phyloP scores from a whole-genome alignment of 2,329 filamentous ascomycete genomes.

The Sclerotinia trifoliorum region DNA sequence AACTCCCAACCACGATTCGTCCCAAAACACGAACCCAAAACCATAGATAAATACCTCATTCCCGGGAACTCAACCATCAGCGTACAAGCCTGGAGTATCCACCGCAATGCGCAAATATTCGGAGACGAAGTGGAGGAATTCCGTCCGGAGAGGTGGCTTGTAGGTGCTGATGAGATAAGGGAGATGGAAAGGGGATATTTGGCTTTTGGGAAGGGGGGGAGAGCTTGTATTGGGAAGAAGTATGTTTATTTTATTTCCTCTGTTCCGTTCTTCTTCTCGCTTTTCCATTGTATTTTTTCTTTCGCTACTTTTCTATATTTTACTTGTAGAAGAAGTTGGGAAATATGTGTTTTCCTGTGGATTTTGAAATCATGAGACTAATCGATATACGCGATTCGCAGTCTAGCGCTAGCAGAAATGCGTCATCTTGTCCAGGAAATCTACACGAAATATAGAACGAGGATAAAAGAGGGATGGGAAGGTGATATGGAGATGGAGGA shows the following conservation, averaged over 20 bases:
- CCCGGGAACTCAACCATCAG: slow-evolving; percentile 57
- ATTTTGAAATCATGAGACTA: neutral
- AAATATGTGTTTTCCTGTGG: fast-evolving
- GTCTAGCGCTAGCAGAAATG: slow-evolving; percentile 65
- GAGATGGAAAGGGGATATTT: slow-evolving; percentile 65
- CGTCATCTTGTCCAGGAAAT: slow-evolving; percentile 62
- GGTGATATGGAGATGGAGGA: slow-evolving; percentile 64
- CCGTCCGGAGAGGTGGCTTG: slow-evolving; percentile 81
- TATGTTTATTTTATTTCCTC: slow-evolving; percentile 46
- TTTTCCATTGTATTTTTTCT: neutral
- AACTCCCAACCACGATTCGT: slow-evolving; percentile 65
- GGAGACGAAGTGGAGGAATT: slow-evolving; percentile 70
- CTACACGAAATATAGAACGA: slow-evolving; percentile 58
- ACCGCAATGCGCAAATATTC: slow-evolving; percentile 66
- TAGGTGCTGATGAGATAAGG: slow-evolving; percentile 68
- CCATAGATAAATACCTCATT: slow-evolving; percentile 55
- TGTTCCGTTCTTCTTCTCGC: neutral
- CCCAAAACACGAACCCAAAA: slow-evolving; percentile 48
- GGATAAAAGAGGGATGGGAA: slow-evolving; percentile 51
- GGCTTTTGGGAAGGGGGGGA: slow-evolving; percentile 63
- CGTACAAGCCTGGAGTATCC: slow-evolving; percentile 60
- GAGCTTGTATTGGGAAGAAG: slow-evolving; percentile 67
- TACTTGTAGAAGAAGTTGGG: neutral
- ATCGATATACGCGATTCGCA: neutral
- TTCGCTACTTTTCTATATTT: neutral